Evolutionary conservation across 495 filamentous ascomycete genomes (phyloP), one percentile per base, ranked within the genome.

Genomic region (Sporormia fimetaria): DNA sequence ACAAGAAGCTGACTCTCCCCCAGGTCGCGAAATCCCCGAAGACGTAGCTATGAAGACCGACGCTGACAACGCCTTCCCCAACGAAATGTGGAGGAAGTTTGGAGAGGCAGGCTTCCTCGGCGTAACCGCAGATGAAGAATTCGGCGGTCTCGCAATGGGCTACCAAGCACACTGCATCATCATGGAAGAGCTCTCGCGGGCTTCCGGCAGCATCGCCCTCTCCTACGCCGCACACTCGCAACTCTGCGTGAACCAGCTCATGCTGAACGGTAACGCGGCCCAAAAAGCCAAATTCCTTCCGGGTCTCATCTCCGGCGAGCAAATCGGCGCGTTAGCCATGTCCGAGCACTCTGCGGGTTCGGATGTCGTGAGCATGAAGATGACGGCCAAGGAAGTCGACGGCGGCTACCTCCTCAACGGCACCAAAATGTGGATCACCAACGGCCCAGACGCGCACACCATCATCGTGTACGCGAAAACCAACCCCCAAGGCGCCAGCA

Each of bases 401-500:
- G 86, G 86, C 10, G 90, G 90, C 18, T 96, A 78, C 63, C 18
- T 85, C 21, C 68, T 98, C 39, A 84, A 83, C 50, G 90, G 90
- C 10, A 83, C 82, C 16, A 98, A 98, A 71, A 96, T 98, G 90
- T 98, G 90, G 90, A 98, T 98, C 48, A 98, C 90, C 20, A 98
- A 98, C 56, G 90, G 90, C 10, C 90, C 90, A 11, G 92, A 96
- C 52, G 90, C 87, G 28, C 74, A 94, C 58, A 67, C 77, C 20
- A 72, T 96, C 10, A 72, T 98, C 33, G 86, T 98, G 15, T 98
- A 98, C 62, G 90, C 90, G 14, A 98, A 98, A 66, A 94, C 92
- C 4, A 71, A 75, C 28, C 88, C 88, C 12, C 70, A 78, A 7
- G 73, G 68, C 38, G 88, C 69, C 14, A 83, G 79, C 47, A 94